phyloP scores from a whole-genome alignment of 2,329 filamentous ascomycete species.

The Colletotrichum lindemuthianum region DNA sequence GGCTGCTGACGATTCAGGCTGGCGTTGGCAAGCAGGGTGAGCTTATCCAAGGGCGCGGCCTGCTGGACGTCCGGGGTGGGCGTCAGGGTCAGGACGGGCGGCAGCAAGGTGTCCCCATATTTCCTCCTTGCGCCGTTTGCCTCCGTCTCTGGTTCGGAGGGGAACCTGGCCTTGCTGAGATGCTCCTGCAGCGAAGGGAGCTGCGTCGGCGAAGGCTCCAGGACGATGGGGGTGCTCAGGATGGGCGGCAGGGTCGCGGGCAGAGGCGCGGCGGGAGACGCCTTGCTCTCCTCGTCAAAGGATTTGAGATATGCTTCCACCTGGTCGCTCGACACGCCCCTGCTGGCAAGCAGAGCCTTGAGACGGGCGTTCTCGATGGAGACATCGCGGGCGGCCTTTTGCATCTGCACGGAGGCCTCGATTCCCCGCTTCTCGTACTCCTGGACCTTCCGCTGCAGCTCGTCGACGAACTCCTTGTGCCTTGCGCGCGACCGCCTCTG shows the following conservation, averaged over 20 bases:
- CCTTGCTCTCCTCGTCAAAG: slow-evolving; percentile 44
- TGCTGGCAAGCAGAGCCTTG: slow-evolving; percentile 52
- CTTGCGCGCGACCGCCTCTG: slow-evolving; percentile 64
- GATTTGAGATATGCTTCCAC: slow-evolving; percentile 52
- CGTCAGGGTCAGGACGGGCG: slow-evolving; percentile 30
- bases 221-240: slow-evolving; percentile 21
- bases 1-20: slow-evolving; percentile 38
- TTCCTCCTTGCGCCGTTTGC: slow-evolving; percentile 19
- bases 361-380: slow-evolving; percentile 59
- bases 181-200: slow-evolving; percentile 29
- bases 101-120: slow-evolving; percentile 21
- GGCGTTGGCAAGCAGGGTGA: slow-evolving; percentile 51
- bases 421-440: slow-evolving; percentile 60
- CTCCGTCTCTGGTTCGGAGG: slow-evolving; percentile 11
- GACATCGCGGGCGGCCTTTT: slow-evolving; percentile 61
- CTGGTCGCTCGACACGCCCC: slow-evolving; percentile 51
- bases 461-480: slow-evolving; percentile 59
- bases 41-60: slow-evolving; percentile 43
- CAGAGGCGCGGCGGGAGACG: slow-evolving; percentile 38
- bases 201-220: slow-evolving; percentile 17
- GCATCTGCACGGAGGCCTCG: slow-evolving; percentile 63
- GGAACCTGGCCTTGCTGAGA: slow-evolving; percentile 19
- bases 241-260: slow-evolving; percentile 20
- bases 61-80: slow-evolving; percentile 32
- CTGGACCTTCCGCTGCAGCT: slow-evolving; percentile 56